Evolutionary conservation across 2,329 filamentous ascomycete genomes (phyloP), one percentile per base, ranked within the genome.

Genomic region (Cercospora brassicicola): DNA sequence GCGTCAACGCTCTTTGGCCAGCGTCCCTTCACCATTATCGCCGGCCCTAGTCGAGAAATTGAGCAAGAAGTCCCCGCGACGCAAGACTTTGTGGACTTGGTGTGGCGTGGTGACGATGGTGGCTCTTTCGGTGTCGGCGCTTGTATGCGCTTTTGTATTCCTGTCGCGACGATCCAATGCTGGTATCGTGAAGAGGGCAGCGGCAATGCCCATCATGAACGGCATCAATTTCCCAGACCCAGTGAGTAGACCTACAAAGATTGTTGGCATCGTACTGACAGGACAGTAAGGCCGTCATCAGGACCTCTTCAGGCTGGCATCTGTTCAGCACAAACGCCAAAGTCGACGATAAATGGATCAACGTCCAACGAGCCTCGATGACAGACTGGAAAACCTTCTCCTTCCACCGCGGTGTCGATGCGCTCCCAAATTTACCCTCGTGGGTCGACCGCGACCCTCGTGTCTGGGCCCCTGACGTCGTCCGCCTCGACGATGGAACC

Each of bases 401-500:
- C 2, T 67, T 80, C 39, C 67, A 73, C 23, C 76, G 80, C 13
- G 36, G 77, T 71, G 20, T 74, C 66, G 87, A 89, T 70, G 84
- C 85, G 1, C 79, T 90, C 11, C 86, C 87, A 0, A 76, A 78
- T 4, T 70, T 84, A 3, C 82, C 82, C 2, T 73, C 79, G 7
- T 90, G 88, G 88, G 85, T 78, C 15, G 68, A 74, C 18, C 20
- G 67, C 1, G 82, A 83, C 2, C 75, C 76, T 3, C 82, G 86
- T 64, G 85, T 85, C 31, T 90, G 87, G 87, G 88, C 88, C 0
- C 88, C 88, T 6, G 87, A 89, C 73, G 85, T 90, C 6, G 65
- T 77, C 87, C 45, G 73, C 69, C 70, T 75, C 10, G 62, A 70
- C 10, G 75, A 79, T 33, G 72, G 73, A 39, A 73, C 74, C 18